These are phyloP conservation scores for Candida tibetensis DNA, from an alignment of 805 yeast genomes.

Conservation along the genomic window DNA sequence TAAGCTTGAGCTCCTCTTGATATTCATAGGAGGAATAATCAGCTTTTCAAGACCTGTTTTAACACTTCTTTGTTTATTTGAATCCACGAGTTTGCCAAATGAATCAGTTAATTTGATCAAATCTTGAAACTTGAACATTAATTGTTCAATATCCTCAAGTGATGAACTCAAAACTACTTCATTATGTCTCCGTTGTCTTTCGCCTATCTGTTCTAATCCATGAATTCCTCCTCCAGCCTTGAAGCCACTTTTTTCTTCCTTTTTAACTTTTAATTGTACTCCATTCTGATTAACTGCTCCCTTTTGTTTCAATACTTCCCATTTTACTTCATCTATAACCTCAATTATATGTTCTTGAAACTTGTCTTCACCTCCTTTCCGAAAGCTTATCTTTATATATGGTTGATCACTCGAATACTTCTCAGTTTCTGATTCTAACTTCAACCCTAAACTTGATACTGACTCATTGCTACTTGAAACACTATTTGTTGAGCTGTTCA, in stretches of 20 bases:
- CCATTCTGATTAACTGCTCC: conserved; percentile 40
- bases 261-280: conserved; percentile 17
- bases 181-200: conserved; percentile 52
- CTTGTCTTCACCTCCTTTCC: conserved; percentile 64
- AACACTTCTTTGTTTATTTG: not conserved
- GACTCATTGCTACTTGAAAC: not conserved
- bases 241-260: conserved; percentile 1
- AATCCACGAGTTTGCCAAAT: conserved; percentile 22
- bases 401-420: conserved; percentile 30
- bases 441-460: conserved; percentile 15
- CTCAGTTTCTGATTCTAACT: conserved; percentile 30
- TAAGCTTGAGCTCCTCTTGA: conserved; percentile 32
- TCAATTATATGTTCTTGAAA: conserved; percentile 43
- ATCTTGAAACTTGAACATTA: conserved; percentile 77
- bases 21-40: conserved; percentile 32
- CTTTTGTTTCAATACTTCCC: conserved; percentile 40
- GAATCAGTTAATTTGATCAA: conserved; percentile 55
- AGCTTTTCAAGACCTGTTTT: not conserved
- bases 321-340: conserved; percentile 46
- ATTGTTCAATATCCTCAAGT: conserved; percentile 68
- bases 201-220: conserved; percentile 60
- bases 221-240: conserved; percentile 56
- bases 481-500: not conserved
- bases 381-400: conserved; percentile 69
- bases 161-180: conserved; percentile 64